Percentiles rank a stretch among this genome's conserved stretches.
Conservation (phyloP, 805 yeast genomes). For the Candida chauliodis region DNA sequence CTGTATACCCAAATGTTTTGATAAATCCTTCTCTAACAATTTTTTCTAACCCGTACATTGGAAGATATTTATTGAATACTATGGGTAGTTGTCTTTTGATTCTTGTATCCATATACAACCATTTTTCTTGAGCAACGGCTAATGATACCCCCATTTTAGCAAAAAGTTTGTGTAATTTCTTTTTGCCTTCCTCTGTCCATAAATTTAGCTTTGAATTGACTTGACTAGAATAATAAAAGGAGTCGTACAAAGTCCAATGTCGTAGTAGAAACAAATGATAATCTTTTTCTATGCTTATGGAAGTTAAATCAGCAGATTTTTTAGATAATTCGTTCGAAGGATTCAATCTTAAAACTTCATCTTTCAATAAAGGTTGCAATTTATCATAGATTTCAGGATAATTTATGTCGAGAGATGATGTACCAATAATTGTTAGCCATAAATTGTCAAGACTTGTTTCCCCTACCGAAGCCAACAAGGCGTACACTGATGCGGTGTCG, state of each 20-base stretch:
- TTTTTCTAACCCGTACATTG: constrained; percentile 76
- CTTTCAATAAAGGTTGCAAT: constrained; percentile 69
- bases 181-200: constrained; percentile 91
- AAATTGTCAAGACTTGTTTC: constrained; percentile 66
- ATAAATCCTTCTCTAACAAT: constrained; percentile 82
- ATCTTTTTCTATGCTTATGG: constrained; percentile 72
- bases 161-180: constrained; percentile 81
- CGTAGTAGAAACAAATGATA: constrained; percentile 81
- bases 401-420: constrained; percentile 71
- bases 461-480: constrained; percentile 76
- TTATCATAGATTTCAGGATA: constrained; percentile 73
- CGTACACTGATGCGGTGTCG: constrained; percentile 73
- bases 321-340: constrained; percentile 27
- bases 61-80: constrained; percentile 67
- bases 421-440: constrained; percentile 89
- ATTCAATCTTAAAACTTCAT: constrained; percentile 74
- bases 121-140: constrained; percentile 82
- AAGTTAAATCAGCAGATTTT: constrained; percentile 39
- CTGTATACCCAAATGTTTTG: constrained; percentile 82
- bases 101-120: constrained; percentile 84
- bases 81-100: constrained; percentile 70
- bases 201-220: constrained; percentile 82
- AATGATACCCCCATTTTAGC: constrained; percentile 95
- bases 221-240: constrained; percentile 86
- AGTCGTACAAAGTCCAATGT: constrained; percentile 90